Conservation (phyloP, 129 eudicot genomes). For the Chrysanthemum makinoi region DNA sequence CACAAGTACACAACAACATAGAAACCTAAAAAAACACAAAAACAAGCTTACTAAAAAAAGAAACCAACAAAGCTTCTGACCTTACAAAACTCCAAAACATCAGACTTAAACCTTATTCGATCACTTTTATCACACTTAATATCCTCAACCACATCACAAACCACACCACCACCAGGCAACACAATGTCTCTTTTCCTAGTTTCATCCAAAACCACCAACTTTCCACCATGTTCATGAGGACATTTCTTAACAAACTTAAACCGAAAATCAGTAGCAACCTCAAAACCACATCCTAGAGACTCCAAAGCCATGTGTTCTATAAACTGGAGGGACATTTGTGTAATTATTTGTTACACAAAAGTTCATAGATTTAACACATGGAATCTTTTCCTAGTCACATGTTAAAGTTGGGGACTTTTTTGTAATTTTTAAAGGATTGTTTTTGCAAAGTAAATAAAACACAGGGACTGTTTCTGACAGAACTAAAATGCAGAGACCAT, state of each 20-base stretch:
- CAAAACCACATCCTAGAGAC: conserved; percentile 52
- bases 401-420: too few species aligned
- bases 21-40: background rate
- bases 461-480: too few species aligned
- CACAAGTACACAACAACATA: background rate
- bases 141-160: conserved; percentile 54
- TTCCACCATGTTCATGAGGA: conserved; percentile 36
- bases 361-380: too few species aligned
- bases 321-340: too few species aligned
- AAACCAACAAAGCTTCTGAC: conserved; percentile 22
- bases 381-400: too few species aligned
- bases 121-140: conserved; percentile 94
- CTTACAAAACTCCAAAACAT: conserved; percentile 79
- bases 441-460: too few species aligned
- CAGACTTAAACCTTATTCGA: conserved; percentile 78
- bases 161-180: conserved; percentile 38
- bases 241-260: conserved; percentile 60
- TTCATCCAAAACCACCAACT: conserved; percentile 27
- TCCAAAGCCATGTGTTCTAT: too few species aligned
- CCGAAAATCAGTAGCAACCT: conserved; percentile 66
- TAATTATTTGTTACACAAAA: too few species aligned
- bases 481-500: too few species aligned
- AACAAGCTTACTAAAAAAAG: background rate
- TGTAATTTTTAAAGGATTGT: too few species aligned
- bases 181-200: conserved; percentile 52